phyloP scores from a whole-genome alignment of 2,329 filamentous ascomycete species.

The Tolypocladium paradoxum region DNA sequence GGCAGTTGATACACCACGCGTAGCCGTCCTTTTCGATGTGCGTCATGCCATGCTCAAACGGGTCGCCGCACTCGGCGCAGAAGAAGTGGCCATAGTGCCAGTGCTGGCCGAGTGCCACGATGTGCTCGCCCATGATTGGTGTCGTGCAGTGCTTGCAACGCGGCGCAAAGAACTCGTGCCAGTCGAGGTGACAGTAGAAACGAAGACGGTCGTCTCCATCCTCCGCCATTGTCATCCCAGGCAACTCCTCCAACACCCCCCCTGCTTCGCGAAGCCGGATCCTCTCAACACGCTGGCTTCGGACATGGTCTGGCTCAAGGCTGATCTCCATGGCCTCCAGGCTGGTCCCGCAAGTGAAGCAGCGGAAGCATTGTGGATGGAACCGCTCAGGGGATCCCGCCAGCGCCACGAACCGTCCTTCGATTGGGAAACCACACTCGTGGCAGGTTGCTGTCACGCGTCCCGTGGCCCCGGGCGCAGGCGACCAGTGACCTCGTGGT shows the following conservation, averaged over 20 bases:
- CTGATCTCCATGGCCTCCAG: conserved; percentile 96
- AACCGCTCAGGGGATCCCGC: conserved; percentile 65
- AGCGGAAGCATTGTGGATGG: conserved; percentile 87
- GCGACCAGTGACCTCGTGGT: conserved; percentile 48
- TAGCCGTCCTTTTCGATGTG: conserved; percentile 93
- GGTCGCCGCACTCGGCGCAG: conserved; percentile 96
- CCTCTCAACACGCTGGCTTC: conserved; percentile 61
- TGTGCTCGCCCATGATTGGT: conserved; percentile 89
- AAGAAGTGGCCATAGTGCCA: conserved; percentile 99
- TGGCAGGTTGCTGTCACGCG: conserved; percentile 66
- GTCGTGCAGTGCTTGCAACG: conserved; percentile 94
- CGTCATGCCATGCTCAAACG: conserved; percentile 63
- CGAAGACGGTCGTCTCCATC: conserved; percentile 65
- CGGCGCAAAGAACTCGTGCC: conserved; percentile 87
- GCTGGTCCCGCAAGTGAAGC: conserved; percentile 74
- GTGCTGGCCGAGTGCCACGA: conserved; percentile 86
- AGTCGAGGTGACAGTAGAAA: conserved; percentile 98
- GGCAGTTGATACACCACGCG: conserved; percentile 90
- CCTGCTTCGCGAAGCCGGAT: conserved; percentile 51
- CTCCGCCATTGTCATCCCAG: conserved; percentile 53
- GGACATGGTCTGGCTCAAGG: conserved; percentile 69
- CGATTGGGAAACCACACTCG: conserved; percentile 73
- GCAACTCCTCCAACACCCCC: conserved; percentile 49
- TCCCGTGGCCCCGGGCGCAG: conserved; percentile 32
- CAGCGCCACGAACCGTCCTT: conserved; percentile 81